Evolutionary conservation across 768 basidiomycete genomes (phyloP).

Genomic region (Infundibulicybe gibba): DNA sequence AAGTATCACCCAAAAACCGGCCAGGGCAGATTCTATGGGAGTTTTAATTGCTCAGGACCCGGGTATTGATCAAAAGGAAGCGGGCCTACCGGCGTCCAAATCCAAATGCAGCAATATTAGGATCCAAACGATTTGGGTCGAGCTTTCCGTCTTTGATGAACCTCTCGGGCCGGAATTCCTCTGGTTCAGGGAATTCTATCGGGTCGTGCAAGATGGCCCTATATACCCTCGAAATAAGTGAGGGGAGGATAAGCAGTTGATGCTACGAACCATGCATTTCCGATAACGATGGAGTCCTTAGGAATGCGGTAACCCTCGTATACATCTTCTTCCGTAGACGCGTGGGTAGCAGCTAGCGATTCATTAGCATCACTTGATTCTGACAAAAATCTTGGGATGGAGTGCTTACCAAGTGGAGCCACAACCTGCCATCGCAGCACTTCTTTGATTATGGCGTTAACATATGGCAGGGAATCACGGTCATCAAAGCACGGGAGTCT

Average conservation of each 20-base stretch:
- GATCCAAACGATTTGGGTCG: conserved; percentile 6
- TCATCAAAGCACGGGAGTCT: conserved; percentile 13
- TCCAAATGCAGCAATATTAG: conserved; percentile 7
- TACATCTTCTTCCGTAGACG: conserved; percentile 7
- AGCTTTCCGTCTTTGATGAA: conserved; percentile 27
- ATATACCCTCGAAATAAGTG: no score
- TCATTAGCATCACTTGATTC: neutral
- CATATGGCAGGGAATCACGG: conserved; percentile 7
- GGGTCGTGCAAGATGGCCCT: neutral
- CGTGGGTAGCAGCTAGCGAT: neutral
- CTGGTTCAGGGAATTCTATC: neutral
- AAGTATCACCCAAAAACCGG: conserved; percentile 5
- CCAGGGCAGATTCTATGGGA: conserved; percentile 8
- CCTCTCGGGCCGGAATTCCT: conserved; percentile 14
- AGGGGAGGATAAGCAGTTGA: no score
- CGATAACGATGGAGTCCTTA: neutral
- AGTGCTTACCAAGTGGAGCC: conserved; percentile 5
- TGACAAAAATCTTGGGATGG: neutral
- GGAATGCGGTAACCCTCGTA: conserved; percentile 1
- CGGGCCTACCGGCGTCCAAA: conserved; percentile 11
- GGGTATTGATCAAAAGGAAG: neutral
- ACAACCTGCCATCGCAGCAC: conserved; percentile 12
- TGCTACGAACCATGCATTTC: neutral
- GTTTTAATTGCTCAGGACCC: neutral
- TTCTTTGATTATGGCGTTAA: conserved; percentile 14